Evolutionary conservation across 768 basidiomycete species (phyloP).

Genomic region (Albatrellus ellisii): DNA sequence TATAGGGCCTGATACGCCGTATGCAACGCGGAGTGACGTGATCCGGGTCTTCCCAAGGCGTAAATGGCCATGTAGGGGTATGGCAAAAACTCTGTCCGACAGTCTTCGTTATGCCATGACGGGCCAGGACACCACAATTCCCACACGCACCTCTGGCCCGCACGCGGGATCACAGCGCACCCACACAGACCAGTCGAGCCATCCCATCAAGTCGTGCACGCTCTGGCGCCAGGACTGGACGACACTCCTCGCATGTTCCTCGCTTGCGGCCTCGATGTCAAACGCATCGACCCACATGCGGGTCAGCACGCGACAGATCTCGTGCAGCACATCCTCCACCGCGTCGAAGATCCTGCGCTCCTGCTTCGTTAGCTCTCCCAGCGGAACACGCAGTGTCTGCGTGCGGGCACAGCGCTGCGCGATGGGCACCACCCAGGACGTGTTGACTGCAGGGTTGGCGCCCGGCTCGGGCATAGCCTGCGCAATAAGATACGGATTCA

Average conservation of each 20-base stretch:
- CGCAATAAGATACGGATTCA: constrained; percentile 19
- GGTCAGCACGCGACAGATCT: constrained; percentile 12
- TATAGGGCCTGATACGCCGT: neutral
- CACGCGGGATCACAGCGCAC: constrained; percentile 9
- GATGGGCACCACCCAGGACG: constrained; percentile 7
- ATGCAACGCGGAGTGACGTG: constrained; percentile 3
- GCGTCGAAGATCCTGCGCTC: constrained; percentile 8
- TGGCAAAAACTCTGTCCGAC: constrained; percentile 1
- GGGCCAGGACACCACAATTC: too few relatives aligned
- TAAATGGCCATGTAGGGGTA: constrained; percentile 13
- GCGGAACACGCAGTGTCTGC: constrained; percentile 5
- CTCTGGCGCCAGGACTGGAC: neutral
- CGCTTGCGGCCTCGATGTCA: constrained; percentile 7
- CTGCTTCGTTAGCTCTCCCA: constrained; percentile 7
- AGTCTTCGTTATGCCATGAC: neutral
- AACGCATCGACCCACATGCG: constrained; percentile 11
- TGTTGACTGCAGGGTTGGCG: constrained; percentile 1
- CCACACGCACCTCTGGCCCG: constrained; percentile 8
- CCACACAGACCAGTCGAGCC: constrained; percentile 15
- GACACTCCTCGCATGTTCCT: neutral
- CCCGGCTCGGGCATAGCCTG: constrained; percentile 3
- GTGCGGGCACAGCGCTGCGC: constrained; percentile 10
- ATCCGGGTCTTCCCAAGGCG: neutral
- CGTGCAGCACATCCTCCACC: constrained; percentile 9
- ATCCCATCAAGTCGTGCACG: constrained; percentile 9